A percentile compares a stretch with the other conserved stretches of the same genome.
Evolutionary conservation across 2,329 filamentous ascomycete species (phyloP).

Genomic region (Colletotrichum tropicicola): DNA sequence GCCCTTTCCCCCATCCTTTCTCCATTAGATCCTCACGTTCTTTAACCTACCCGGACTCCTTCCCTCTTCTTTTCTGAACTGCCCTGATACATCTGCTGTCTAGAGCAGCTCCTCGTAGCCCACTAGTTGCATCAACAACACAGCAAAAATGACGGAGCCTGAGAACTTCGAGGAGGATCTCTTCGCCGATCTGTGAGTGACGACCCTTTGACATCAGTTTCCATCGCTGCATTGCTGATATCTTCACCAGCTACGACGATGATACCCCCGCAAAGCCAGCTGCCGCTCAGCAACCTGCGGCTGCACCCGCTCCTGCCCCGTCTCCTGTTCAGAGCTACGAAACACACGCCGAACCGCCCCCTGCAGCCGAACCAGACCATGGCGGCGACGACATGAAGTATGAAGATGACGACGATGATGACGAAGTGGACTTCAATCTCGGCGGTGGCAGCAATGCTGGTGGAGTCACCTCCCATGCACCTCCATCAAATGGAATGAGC

Average conservation of each 20-base stretch:
- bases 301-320: slow-evolving; percentile 36
- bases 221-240: not conserved
- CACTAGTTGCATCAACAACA: not conserved
- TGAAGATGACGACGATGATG: slow-evolving; percentile 60
- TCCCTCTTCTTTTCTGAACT: not conserved
- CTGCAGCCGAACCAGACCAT: slow-evolving; percentile 44
- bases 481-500: slow-evolving; percentile 24
- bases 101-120: not conserved
- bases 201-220: slow-evolving; percentile 33
- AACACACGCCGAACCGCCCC: slow-evolving; percentile 36
- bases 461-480: slow-evolving; percentile 5
- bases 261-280: slow-evolving; percentile 58
- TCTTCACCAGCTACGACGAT: slow-evolving; percentile 68
- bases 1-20: not conserved
- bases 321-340: slow-evolving; percentile 39
- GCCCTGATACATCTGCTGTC: not conserved
- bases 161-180: slow-evolving; percentile 93
- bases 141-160: slow-evolving; percentile 74
- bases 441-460: slow-evolving; percentile 32
- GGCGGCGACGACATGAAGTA: slow-evolving; percentile 50
- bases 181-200: slow-evolving; percentile 88
- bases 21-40: slow-evolving; percentile 8
- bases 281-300: slow-evolving; percentile 42
- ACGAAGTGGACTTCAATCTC: slow-evolving; percentile 68
- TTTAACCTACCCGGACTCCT: not conserved